Evolutionary conservation across 176 grass and related monocot species (phyloP), one percentile per base, ranked within the genome.

Genomic region (Rhynchospora pubera): DNA sequence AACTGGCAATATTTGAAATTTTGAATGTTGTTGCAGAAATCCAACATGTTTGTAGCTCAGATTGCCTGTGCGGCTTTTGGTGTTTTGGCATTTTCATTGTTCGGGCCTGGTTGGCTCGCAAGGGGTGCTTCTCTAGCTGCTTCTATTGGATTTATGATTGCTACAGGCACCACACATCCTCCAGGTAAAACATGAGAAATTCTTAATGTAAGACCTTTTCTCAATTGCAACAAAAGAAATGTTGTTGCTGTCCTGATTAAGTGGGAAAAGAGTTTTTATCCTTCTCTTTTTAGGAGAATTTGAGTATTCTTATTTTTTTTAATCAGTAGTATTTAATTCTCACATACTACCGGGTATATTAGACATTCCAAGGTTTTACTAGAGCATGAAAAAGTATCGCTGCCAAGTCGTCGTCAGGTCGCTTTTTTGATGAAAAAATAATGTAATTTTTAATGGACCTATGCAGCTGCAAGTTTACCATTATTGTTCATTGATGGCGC

Each of bases 51-150:
- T 13, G 59, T 90, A 15, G 95, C 95, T 7, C 92, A 98, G 74
- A 91, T 98, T 77, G 92, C 84, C 18, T 98, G 95, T 73, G 92
- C 95, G 0, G 87, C 87, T 24, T 84, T 93, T 70, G 95, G 95
- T 28, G 95, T 98, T 26, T 72, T 94, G 60, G 95, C 92, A 19
- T 89, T 98, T 61, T 88, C 87, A 6, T 82, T 94, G 58, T 98
- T 98, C 70, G 95, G 95, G 13, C 90, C 95, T 44, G 90, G 95
- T 18, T 94, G 95, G 95, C 81, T 98, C 50, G 95, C 95, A 78
- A 89, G 95, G 84, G 87, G 78, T 63, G 86, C 82, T 77, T 87
- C 95, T 88, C 95, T 94, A 82, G 86, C 95, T 87, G 95, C 92
- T 53, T 87, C 78, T 84, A 82, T 98, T 83, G 95, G 90, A 77